These are phyloP conservation scores for Crithidia fasciculata DNA, from an alignment of 208 protist genomes.

Conservation along the genomic window DNA sequence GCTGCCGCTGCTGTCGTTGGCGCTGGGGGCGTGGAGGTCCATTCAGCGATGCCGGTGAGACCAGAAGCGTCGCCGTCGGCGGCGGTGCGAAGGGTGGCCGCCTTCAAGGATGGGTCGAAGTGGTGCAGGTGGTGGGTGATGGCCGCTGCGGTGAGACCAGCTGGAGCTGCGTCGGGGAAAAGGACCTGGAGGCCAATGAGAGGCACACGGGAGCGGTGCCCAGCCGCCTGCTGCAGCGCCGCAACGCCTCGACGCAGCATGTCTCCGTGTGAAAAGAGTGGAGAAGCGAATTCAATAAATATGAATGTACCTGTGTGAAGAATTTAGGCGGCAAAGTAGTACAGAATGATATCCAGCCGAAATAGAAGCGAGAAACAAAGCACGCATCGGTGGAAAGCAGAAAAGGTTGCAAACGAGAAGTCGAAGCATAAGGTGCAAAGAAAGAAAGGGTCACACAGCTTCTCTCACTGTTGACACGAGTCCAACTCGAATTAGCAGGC, in stretches of 20 bases:
- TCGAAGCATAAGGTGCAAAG: too few relatives aligned
- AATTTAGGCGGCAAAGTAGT: background rate
- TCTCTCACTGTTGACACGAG: too few relatives aligned
- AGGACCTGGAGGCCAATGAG: constrained; percentile 14
- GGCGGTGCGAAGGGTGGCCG: constrained; percentile 1
- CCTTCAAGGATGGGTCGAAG: constrained; percentile 16
- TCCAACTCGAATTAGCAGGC: too few relatives aligned
- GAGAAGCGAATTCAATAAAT: background rate
- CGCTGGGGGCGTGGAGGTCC: background rate
- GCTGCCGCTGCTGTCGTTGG: too few relatives aligned
- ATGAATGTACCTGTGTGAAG: background rate
- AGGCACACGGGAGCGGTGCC: constrained; percentile 2
- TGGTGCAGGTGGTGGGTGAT: background rate
- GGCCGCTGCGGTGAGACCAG: background rate
- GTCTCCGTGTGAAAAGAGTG: background rate
- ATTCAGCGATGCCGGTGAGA: constrained; percentile 1
- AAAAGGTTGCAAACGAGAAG: too few relatives aligned
- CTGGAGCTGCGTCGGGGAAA: constrained; percentile 10
- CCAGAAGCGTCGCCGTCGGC: constrained; percentile 3
- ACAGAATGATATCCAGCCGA: too few relatives aligned
- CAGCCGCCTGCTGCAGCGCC: background rate
- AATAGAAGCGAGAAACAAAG: too few relatives aligned
- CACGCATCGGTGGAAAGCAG: too few relatives aligned
- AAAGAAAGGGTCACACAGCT: too few relatives aligned
- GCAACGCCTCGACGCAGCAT: background rate